Percentiles rank a stretch among this genome's conserved stretches.
Conservation (phyloP, 2,329 filamentous ascomycete genomes). For the Microthyrium microscopicum region DNA sequence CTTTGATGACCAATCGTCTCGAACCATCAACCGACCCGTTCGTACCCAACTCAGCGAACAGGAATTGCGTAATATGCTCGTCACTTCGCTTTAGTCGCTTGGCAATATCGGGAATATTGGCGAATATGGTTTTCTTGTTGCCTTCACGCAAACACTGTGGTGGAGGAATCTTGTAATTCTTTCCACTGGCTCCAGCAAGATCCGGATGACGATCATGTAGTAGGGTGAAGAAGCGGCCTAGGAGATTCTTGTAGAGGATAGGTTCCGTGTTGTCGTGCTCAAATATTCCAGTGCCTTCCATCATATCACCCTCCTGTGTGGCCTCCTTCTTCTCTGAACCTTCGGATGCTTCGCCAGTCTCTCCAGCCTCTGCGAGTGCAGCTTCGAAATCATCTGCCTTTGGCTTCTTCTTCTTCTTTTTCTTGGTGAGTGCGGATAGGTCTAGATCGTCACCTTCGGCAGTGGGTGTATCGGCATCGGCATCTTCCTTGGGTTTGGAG, state of each 20-base stretch:
- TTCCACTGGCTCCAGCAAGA: slow-evolving; percentile 70
- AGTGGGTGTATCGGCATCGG: slow-evolving; percentile 30
- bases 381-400: slow-evolving; percentile 54
- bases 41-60: slow-evolving; percentile 97
- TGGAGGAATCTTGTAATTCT: slow-evolving; percentile 98
- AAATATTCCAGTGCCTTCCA: slow-evolving; percentile 83
- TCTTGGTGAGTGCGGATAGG: slow-evolving; percentile 55
- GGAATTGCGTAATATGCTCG: slow-evolving; percentile 90
- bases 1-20: slow-evolving; percentile 92
- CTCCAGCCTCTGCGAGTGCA: slow-evolving; percentile 45
- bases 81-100: slow-evolving; percentile 98
- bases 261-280: slow-evolving; percentile 58
- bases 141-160: slow-evolving; percentile 98
- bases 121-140: slow-evolving; percentile 99
- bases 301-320: slow-evolving; percentile 55
- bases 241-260: slow-evolving; percentile 72
- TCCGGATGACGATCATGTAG: slow-evolving; percentile 95
- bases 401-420: slow-evolving; percentile 66
- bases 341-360: slow-evolving; percentile 33
- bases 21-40: slow-evolving; percentile 88
- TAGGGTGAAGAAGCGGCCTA: slow-evolving; percentile 85
- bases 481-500: slow-evolving; percentile 42
- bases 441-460: slow-evolving; percentile 46
- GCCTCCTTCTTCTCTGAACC: slow-evolving; percentile 42
- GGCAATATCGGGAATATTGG: slow-evolving; percentile 97